These are phyloP conservation scores for Diaporthe nobilis DNA, from an alignment of 2,329 filamentous ascomycete species.

Conservation along the genomic window DNA sequence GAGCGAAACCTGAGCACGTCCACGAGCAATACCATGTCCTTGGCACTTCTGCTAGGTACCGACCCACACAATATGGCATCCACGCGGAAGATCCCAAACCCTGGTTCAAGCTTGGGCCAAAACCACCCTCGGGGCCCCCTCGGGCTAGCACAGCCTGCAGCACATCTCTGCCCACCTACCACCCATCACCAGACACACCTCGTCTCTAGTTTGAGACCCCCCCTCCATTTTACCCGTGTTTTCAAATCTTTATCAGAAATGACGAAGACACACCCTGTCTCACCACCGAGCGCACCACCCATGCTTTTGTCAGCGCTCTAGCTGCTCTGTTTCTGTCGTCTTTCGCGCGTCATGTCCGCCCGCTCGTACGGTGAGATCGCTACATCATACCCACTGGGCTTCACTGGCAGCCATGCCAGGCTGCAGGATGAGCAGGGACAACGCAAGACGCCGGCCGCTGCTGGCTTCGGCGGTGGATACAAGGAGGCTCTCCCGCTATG, in stretches of 20 bases:
- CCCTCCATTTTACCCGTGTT: constrained; percentile 26
- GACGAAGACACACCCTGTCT: constrained; percentile 15
- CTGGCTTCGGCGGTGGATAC: neutral
- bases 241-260: constrained; percentile 22
- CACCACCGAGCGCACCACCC: constrained; percentile 12
- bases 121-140: constrained; percentile 1
- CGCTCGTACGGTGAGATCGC: neutral
- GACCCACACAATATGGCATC: constrained; percentile 32
- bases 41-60: neutral
- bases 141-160: constrained; percentile 26
- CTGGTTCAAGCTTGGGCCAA: constrained; percentile 32
- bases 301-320: constrained; percentile 30
- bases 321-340: neutral
- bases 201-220: constrained; percentile 19
- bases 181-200: constrained; percentile 28
- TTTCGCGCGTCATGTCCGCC: constrained; percentile 20
- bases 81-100: constrained; percentile 31
- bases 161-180: constrained; percentile 22
- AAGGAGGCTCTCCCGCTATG: constrained; percentile 32
- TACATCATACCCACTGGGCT: neutral
- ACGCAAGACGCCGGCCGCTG: constrained; percentile 3
- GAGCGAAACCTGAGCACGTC: constrained; percentile 1
- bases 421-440: neutral
- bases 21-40: constrained; percentile 8
- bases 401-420: constrained; percentile 4